A percentile compares a stretch with the other conserved stretches of the same genome.
Evolutionary conservation across 2,329 filamentous ascomycete species (phyloP).

Genomic region (Diaporthe citri): DNA sequence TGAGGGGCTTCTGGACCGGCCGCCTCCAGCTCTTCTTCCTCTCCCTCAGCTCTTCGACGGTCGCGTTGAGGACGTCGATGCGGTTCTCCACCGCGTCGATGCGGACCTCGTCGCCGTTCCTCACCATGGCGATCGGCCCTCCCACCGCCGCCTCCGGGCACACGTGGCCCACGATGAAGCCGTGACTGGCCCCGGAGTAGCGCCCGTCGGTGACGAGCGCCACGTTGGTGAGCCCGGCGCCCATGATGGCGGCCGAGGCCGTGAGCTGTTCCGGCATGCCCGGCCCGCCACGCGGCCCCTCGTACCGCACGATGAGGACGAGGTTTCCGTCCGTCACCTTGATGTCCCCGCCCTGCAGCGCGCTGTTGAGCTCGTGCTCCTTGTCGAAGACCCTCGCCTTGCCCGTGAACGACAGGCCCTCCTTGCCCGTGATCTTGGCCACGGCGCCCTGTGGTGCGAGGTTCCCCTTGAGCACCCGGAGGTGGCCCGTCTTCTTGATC

Average conservation of each 20-base stretch:
- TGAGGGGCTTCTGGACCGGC: slow-evolving; percentile 79
- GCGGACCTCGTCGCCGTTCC: slow-evolving; percentile 84
- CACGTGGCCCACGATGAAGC: slow-evolving; percentile 94
- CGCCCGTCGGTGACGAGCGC: slow-evolving; percentile 93
- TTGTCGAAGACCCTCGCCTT: slow-evolving; percentile 88
- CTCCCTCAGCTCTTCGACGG: slow-evolving; percentile 74
- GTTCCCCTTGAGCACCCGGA: slow-evolving; percentile 90
- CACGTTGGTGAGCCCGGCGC: slow-evolving; percentile 87
- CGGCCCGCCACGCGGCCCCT: slow-evolving; percentile 92
- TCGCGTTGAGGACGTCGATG: slow-evolving; percentile 74
- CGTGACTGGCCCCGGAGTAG: slow-evolving; percentile 89
- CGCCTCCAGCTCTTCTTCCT: slow-evolving; percentile 73
- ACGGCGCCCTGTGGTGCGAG: slow-evolving; percentile 90
- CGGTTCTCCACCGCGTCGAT: slow-evolving; percentile 88
- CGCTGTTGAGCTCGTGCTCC: slow-evolving; percentile 81
- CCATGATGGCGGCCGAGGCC: slow-evolving; percentile 91
- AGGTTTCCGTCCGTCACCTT: slow-evolving; percentile 75
- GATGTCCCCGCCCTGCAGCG: slow-evolving; percentile 73
- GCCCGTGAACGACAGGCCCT: slow-evolving; percentile 85
- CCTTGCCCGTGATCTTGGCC: slow-evolving; percentile 96
- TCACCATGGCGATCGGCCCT: slow-evolving; percentile 87
- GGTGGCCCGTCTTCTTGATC: slow-evolving; percentile 87
- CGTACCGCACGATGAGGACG: slow-evolving; percentile 91
- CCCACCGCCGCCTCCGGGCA: slow-evolving; percentile 91
- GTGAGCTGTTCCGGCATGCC: slow-evolving; percentile 97